These are phyloP conservation scores for Colletotrichum sojae DNA, from an alignment of 2,329 filamentous ascomycete species.

Conservation along the genomic window DNA sequence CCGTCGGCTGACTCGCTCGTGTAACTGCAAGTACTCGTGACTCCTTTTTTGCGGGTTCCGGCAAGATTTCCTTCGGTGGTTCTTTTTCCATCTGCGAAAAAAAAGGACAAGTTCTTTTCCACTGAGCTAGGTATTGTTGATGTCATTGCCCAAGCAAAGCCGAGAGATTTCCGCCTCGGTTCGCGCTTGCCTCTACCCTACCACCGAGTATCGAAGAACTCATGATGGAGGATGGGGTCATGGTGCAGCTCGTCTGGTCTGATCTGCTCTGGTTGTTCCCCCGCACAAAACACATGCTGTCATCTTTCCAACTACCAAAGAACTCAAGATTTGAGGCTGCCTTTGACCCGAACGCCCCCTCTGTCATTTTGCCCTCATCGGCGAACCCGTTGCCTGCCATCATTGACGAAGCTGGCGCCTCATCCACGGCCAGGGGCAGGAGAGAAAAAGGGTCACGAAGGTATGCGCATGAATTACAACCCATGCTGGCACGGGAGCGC, in stretches of 20 bases:
- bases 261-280: not conserved
- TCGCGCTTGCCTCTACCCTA: not conserved
- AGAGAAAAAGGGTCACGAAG: slow-evolving; percentile 10
- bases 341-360: not conserved
- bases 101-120: not conserved
- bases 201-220: too few relatives aligned
- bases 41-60: slow-evolving; percentile 21
- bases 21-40: slow-evolving; percentile 38
- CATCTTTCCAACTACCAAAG: slow-evolving; percentile 11
- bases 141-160: not conserved
- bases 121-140: not conserved
- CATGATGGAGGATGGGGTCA: not conserved
- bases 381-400: slow-evolving; percentile 8
- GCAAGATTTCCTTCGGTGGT: not conserved
- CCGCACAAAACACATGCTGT: slow-evolving; percentile 22
- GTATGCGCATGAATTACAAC: not conserved
- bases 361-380: not conserved
- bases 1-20: slow-evolving; percentile 35
- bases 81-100: not conserved
- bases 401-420: not conserved
- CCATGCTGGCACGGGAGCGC: not conserved
- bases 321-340: slow-evolving; percentile 5
- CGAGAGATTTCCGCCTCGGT: not conserved
- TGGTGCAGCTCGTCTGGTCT: too few relatives aligned
- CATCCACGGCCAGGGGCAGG: not conserved